phyloP scores from a whole-genome alignment of 495 filamentous ascomycete genomes.

The Lophiostoma macrostomum region DNA sequence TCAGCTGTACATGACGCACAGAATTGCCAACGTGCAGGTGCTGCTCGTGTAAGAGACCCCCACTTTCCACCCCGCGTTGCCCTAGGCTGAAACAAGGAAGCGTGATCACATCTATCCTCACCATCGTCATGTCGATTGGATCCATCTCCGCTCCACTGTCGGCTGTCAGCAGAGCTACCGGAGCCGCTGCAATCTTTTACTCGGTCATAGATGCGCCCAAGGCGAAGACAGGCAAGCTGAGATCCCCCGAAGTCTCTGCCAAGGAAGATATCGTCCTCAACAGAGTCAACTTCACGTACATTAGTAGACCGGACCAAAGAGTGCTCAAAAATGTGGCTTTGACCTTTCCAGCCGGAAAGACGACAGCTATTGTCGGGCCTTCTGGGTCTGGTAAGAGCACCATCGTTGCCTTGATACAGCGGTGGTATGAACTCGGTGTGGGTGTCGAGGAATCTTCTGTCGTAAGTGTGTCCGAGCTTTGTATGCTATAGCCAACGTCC shows the following conservation, averaged over 20 bases:
- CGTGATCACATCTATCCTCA: constrained; percentile 1
- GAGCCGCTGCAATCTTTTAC: neutral
- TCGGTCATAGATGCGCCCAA: neutral
- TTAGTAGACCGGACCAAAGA: constrained; percentile 68
- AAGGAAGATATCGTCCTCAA: neutral
- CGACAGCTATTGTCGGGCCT: constrained; percentile 80
- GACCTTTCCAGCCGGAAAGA: constrained; percentile 78
- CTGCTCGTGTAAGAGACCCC: constrained; percentile 2
- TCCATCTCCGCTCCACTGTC: neutral
- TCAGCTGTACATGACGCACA: neutral
- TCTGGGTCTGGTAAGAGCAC: constrained; percentile 91
- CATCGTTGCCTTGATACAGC: constrained; percentile 83
- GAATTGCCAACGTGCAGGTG: neutral
- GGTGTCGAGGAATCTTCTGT: too few relatives aligned
- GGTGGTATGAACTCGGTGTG: constrained; percentile 89
- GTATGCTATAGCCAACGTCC: constrained; percentile 59
- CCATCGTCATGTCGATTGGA: neutral
- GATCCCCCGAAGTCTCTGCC: neutral
- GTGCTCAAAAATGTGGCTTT: constrained; percentile 81
- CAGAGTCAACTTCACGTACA: constrained; percentile 1
- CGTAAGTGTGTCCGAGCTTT: constrained; percentile 79
- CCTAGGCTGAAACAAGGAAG: neutral
- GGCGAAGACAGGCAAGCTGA: neutral
- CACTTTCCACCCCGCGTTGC: too few relatives aligned
- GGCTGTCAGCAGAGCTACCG: neutral